phyloP scores from a whole-genome alignment of 164 flowering plant species.

The Amborella trichopoda region DNA sequence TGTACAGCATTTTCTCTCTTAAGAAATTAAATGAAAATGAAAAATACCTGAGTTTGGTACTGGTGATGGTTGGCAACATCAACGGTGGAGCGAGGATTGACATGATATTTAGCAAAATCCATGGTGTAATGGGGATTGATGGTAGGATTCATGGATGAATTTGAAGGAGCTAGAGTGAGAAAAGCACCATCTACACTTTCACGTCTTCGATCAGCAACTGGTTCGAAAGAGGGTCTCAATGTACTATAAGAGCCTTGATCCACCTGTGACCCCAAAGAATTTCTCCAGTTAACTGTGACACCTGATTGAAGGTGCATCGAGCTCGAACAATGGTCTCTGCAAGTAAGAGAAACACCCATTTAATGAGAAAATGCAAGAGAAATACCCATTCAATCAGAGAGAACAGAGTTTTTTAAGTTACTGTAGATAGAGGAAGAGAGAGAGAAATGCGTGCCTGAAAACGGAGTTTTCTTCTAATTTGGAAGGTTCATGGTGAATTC shows the following conservation, averaged over 20 bases:
- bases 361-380: background rate
- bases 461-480: background rate
- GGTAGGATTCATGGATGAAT: no score
- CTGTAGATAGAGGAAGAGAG: background rate
- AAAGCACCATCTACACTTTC: conserved; percentile 1
- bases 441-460: background rate
- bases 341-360: background rate
- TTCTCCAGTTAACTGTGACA: no score
- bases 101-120: no score
- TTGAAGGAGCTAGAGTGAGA: background rate
- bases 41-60: no score
- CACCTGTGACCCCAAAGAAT: no score
- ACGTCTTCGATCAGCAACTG: background rate
- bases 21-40: no score
- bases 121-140: no score
- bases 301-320: background rate
- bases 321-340: background rate
- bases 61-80: no score
- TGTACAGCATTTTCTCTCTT: no score
- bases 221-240: background rate
- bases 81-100: no score
- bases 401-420: background rate
- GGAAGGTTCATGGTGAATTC: background rate
- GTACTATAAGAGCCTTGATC: no score
- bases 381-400: background rate